phyloP scores from a whole-genome alignment of 2,329 filamentous ascomycete species.

The Ceratocystis alfenasii region DNA sequence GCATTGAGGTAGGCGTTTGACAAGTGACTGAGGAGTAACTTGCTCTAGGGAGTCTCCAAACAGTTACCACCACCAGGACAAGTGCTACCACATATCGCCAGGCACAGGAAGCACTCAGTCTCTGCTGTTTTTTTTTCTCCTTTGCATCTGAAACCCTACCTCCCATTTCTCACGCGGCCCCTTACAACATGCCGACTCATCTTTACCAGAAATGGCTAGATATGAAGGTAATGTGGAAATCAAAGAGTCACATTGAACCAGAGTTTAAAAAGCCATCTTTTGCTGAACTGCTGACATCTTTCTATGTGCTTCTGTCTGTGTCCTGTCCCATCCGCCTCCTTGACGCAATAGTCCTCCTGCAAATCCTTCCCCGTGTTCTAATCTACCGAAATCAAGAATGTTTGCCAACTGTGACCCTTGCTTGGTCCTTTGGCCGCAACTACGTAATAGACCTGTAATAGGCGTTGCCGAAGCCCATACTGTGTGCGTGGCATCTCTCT shows the following conservation, averaged over 20 bases:
- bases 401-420: background rate
- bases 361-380: background rate
- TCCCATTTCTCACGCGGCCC: background rate
- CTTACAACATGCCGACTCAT: slow-evolving; percentile 6
- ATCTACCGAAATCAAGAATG: background rate
- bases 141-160: background rate
- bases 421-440: background rate
- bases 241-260: slow-evolving; percentile 6
- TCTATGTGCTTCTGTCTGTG: background rate
- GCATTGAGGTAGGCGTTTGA: background rate
- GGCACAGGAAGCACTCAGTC: background rate
- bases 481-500: background rate
- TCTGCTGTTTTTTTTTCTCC: background rate
- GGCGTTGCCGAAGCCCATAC: too few relatives aligned
- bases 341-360: background rate
- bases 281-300: background rate
- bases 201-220: background rate
- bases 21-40: background rate
- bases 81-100: background rate
- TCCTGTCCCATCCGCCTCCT: background rate
- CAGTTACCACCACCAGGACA: background rate
- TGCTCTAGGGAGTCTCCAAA: too few relatives aligned
- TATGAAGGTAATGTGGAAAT: background rate
- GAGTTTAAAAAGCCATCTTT: background rate
- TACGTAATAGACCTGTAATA: too few relatives aligned